These are phyloP conservation scores for Hura crepitans DNA, from an alignment of 441 rosid genomes.

Conservation along the genomic window DNA sequence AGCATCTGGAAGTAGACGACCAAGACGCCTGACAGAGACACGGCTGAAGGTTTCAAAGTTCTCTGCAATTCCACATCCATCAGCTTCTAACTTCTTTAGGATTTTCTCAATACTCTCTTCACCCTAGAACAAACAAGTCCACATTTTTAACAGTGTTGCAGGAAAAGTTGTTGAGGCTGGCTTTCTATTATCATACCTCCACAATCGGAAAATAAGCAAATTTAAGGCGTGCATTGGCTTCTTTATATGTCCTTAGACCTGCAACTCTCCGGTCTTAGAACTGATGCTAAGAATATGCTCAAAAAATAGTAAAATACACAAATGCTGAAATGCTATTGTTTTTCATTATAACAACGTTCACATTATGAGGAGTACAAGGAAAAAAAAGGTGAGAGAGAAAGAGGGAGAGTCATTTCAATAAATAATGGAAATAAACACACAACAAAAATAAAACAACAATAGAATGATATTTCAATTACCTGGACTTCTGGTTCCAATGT, in stretches of 20 bases:
- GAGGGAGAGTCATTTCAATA: too few species aligned
- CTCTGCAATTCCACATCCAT: constrained; percentile 39
- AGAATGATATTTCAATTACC: constrained; percentile 20
- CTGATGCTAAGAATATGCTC: neutral
- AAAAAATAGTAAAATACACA: neutral
- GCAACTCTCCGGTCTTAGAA: constrained; percentile 21
- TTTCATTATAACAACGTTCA: neutral
- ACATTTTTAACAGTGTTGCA: neutral
- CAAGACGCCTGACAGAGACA: constrained; percentile 65
- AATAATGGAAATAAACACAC: too few species aligned
- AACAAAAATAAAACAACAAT: neutral
- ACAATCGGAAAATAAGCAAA: constrained; percentile 62
- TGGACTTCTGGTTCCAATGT: constrained; percentile 7
- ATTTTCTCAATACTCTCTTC: constrained; percentile 54
- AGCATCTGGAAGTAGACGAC: constrained; percentile 82
- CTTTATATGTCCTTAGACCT: constrained; percentile 33
- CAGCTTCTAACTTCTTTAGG: constrained; percentile 42
- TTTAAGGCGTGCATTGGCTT: constrained; percentile 69
- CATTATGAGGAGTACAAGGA: neutral
- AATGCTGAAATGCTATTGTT: neutral
- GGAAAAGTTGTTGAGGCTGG: neutral
- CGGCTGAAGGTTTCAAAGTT: constrained; percentile 49
- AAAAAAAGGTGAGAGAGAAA: neutral
- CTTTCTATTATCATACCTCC: constrained; percentile 36
- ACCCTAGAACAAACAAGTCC: constrained; percentile 41